Conservation (phyloP, 441 rosid species). For the Geranium incanum region DNA sequence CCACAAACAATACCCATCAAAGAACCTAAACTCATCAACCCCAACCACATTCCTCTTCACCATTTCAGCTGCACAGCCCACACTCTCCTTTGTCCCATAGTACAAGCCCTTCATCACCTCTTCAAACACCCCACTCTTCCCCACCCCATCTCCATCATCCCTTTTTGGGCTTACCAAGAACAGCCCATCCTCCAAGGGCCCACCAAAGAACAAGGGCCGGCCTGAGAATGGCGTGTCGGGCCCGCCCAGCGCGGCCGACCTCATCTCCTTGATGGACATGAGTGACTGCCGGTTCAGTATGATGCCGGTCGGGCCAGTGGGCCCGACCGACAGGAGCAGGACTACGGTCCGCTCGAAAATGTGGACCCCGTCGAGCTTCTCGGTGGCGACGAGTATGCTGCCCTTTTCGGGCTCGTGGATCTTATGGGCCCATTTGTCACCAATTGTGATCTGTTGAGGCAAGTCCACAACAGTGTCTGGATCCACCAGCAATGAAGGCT, state of each 20-base stretch:
- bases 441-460: constrained; percentile 25
- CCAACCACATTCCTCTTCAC: constrained; percentile 64
- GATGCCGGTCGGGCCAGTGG: constrained; percentile 64
- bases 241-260: constrained; percentile 38
- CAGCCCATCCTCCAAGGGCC: constrained; percentile 71
- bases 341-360: constrained; percentile 80
- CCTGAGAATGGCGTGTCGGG: constrained; percentile 48
- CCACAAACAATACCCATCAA: no score
- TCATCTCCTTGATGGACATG: constrained; percentile 84
- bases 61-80: constrained; percentile 80
- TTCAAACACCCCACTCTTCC: constrained; percentile 46
- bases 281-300: constrained; percentile 84
- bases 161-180: constrained; percentile 54
- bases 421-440: constrained; percentile 71
- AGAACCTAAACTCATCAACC: constrained; percentile 2
- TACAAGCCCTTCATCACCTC: constrained; percentile 69
- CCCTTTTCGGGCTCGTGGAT: constrained; percentile 80
- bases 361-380: constrained; percentile 83
- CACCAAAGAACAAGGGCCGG: constrained; percentile 69
- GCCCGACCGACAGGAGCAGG: constrained; percentile 60
- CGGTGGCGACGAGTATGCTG: constrained; percentile 73
- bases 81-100: constrained; percentile 67
- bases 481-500: constrained; percentile 29
- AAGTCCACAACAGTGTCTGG: constrained; percentile 32
- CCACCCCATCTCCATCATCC: constrained; percentile 24